Percentiles rank a stretch among this genome's conserved stretches.
These are phyloP conservation scores for Panicum hallii DNA, from an alignment of 202 grass and related monocot genomes.

Conservation along the genomic window DNA sequence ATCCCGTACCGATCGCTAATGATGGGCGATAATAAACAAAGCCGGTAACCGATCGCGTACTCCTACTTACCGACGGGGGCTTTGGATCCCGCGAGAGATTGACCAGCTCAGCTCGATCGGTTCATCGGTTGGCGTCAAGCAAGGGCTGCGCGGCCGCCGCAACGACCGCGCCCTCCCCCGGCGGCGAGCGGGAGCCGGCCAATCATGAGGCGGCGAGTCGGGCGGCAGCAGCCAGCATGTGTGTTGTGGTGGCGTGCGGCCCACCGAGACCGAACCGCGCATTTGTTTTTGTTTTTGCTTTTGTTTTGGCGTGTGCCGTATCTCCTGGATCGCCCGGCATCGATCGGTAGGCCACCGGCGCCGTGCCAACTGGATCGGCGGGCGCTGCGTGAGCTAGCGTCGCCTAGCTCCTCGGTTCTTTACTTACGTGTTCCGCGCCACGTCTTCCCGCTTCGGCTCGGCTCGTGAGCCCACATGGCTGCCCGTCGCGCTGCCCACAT, in stretches of 20 bases:
- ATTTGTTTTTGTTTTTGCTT: not conserved
- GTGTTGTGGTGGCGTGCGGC: constrained; percentile 7
- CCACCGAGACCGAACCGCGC: constrained; percentile 17
- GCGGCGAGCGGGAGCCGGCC: not conserved
- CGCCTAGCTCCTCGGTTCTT: not conserved
- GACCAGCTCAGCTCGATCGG: not conserved
- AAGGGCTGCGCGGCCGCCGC: not conserved
- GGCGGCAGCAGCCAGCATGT: not conserved
- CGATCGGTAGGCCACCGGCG: not conserved
- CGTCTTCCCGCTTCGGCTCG: not conserved
- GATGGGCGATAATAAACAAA: not conserved
- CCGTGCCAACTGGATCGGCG: constrained; percentile 4
- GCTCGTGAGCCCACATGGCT: constrained; percentile 10
- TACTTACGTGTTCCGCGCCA: not conserved
- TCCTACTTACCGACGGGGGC: not conserved
- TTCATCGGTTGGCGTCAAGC: constrained; percentile 29
- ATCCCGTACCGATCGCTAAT: not conserved
- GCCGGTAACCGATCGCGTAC: not conserved
- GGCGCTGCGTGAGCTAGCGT: not conserved
- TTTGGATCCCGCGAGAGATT: not conserved
- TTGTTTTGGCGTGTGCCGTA: constrained; percentile 2
- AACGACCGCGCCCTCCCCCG: not conserved
- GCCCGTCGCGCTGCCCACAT: constrained; percentile 19
- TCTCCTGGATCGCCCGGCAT: constrained; percentile 1
- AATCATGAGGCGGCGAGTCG: constrained; percentile 37